Base-by-base conservation (phyloP, 2,329 filamentous ascomycete species). In the Fusarium brevicatenulatum region DNA sequence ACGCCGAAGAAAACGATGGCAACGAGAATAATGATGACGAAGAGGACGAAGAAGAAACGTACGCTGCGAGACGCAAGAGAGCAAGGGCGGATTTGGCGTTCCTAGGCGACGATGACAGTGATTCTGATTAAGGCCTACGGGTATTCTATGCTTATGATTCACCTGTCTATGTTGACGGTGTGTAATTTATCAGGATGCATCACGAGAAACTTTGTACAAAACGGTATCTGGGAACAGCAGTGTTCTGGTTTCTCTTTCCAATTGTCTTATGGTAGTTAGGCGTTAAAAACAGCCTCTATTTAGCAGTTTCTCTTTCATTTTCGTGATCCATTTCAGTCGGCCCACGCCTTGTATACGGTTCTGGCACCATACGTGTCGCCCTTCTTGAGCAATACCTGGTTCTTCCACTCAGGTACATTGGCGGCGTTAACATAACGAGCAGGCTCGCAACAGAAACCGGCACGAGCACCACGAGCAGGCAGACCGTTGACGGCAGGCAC, bases 401-500 rank as follows among this genome's bases (percentile, higher is more conserved):
- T 84, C 83, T 88, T 92, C 93, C 95, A 97, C 78, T 92, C 91
- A 0, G 92, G 89, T 54, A 92, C 90, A 77, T 97, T 98, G 78
- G 91, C 86, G 1, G 95, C 95, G 82, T 98, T 96, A 63, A 98
- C 93, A 81, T 93, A 98, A 28, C 96, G 90, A 78, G 93, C 93
- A 0, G 95, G 95, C 86, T 99, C 96, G 47, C 97, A 91, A 81
- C 95, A 97, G 85, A 98, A 97, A 0, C 93, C 95, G 49, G 91
- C 90, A 54, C 94, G 89, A 8, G 89, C 79, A 0, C 87, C 89
- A 54, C 93, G 88, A 2, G 91, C 91, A 1, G 92, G 89, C 34
- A 89, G 82, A 5, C 86, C 86, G n/a, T 86, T 87, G 7, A 90
- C 85, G 36, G 85, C 91, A 0, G 93, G 92, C 18, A 97, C 92